These are phyloP conservation scores for Claviceps sp. DNA, from an alignment of 2,329 filamentous ascomycete species.

Conservation along the genomic window DNA sequence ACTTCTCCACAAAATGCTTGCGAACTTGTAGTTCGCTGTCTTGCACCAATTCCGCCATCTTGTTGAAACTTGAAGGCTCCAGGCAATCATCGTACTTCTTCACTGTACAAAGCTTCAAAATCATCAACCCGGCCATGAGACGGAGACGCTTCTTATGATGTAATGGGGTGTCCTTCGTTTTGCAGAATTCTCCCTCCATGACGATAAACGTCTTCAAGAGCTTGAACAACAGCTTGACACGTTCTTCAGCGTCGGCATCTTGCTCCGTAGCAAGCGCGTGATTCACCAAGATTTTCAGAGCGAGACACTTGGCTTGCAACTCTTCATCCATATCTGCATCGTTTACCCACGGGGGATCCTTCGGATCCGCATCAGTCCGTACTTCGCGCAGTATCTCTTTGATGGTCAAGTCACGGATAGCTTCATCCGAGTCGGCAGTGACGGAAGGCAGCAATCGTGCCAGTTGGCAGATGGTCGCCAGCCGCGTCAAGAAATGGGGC, in stretches of 20 bases:
- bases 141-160: conserved; percentile 72
- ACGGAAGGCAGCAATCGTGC: conserved; percentile 62
- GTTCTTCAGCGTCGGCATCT: conserved; percentile 38
- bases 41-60: conserved; percentile 68
- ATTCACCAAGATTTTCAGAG: conserved; percentile 78
- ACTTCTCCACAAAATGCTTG: conserved; percentile 62
- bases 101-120: conserved; percentile 71
- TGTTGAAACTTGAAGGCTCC: conserved; percentile 62
- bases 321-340: conserved; percentile 63
- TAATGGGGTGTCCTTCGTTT: conserved; percentile 59
- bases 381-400: conserved; percentile 61
- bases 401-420: conserved; percentile 66
- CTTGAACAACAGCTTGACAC: conserved; percentile 58
- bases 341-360: conserved; percentile 52
- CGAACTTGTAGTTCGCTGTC: conserved; percentile 64
- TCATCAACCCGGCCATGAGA: conserved; percentile 64
- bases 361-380: conserved; percentile 44
- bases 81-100: conserved; percentile 67
- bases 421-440: conserved; percentile 58
- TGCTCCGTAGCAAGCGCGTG: conserved; percentile 53
- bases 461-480: conserved; percentile 60
- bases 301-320: conserved; percentile 68
- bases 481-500: conserved; percentile 61
- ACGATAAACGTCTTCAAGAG: conserved; percentile 65
- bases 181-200: conserved; percentile 67